Evolutionary conservation across 2,329 filamentous ascomycete genomes (phyloP).

Genomic region (Microdochium trichocladiopsis): DNA sequence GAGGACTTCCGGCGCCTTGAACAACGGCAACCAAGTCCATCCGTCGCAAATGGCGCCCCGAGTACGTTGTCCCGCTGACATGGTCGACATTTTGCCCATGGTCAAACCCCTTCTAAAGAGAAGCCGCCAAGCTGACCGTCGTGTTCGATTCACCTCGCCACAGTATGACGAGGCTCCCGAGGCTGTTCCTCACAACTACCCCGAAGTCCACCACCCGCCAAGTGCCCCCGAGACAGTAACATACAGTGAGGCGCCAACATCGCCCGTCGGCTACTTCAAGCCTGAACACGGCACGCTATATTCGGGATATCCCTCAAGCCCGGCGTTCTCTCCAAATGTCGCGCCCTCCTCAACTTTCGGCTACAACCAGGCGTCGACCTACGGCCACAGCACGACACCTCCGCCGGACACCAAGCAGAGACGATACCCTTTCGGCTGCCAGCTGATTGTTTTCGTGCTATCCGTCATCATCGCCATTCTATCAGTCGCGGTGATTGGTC

Average conservation of each 20-base stretch:
- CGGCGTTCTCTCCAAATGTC: neutral
- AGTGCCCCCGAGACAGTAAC: constrained; percentile 10
- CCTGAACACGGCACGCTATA: neutral
- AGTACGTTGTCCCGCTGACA: no score
- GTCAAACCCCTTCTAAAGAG: no score
- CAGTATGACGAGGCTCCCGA: constrained; percentile 24
- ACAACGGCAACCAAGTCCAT: no score
- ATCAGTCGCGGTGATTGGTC: constrained; percentile 31
- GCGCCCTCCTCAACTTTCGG: neutral
- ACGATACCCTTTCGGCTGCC: constrained; percentile 24
- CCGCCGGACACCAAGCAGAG: neutral
- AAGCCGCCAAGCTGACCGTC: no score
- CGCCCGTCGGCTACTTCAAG: neutral
- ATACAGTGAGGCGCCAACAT: neutral
- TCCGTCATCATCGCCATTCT: constrained; percentile 31
- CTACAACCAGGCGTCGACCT: neutral
- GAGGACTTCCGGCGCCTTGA: no score
- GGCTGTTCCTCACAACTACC: constrained; percentile 12
- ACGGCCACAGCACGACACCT: neutral
- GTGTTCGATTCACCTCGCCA: no score
- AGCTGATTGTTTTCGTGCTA: constrained; percentile 30
- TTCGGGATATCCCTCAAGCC: neutral
- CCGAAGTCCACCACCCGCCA: constrained; percentile 22
- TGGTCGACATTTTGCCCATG: no score
- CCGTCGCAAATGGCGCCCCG: no score